These are phyloP conservation scores for Hyphopichia buzzinii DNA, from an alignment of 1,139 yeast genomes.

Conservation along the genomic window DNA sequence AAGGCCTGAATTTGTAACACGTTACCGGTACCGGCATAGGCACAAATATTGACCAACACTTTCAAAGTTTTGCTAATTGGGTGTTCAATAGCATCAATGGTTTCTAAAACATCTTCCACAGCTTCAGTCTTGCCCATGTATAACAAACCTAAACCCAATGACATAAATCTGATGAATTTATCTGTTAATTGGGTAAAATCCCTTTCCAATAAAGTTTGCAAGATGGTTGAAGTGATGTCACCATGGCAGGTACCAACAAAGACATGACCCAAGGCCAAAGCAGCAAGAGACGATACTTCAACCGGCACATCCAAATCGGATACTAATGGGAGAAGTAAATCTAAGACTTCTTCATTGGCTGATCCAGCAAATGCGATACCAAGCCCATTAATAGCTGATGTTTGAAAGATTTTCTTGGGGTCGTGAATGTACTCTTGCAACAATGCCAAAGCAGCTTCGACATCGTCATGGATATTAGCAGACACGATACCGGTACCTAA, in stretches of 20 bases:
- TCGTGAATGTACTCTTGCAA: slow-evolving; percentile 73
- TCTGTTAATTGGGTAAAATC: slow-evolving; percentile 73
- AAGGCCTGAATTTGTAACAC: slow-evolving; percentile 91
- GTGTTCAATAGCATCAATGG: slow-evolving; percentile 92
- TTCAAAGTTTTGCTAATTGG: slow-evolving; percentile 89
- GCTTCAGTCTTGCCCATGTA: slow-evolving; percentile 95
- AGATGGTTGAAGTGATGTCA: slow-evolving; percentile 84
- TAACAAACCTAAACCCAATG: slow-evolving; percentile 86
- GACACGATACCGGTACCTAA: slow-evolving; percentile 96
- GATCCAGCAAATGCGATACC: slow-evolving; percentile 97
- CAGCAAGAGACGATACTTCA: slow-evolving; percentile 83
- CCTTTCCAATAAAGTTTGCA: slow-evolving; percentile 88
- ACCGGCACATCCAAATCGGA: slow-evolving; percentile 74
- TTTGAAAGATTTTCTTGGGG: slow-evolving; percentile 53
- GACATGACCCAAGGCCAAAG: slow-evolving; percentile 89
- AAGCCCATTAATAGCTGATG: slow-evolving; percentile 85
- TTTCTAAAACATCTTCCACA: slow-evolving; percentile 92
- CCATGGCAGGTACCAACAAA: slow-evolving; percentile 97
- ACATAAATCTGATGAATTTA: slow-evolving; percentile 87
- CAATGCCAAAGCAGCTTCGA: slow-evolving; percentile 86
- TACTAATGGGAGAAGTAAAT: slow-evolving; percentile 77
- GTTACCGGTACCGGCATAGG: slow-evolving; percentile 97
- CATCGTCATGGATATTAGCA: slow-evolving; percentile 92
- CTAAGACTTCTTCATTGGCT: slow-evolving; percentile 78
- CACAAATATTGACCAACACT: slow-evolving; percentile 88